Evolutionary conservation across 2,329 filamentous ascomycete species (phyloP).

Genomic region (Fusarium globosum): DNA sequence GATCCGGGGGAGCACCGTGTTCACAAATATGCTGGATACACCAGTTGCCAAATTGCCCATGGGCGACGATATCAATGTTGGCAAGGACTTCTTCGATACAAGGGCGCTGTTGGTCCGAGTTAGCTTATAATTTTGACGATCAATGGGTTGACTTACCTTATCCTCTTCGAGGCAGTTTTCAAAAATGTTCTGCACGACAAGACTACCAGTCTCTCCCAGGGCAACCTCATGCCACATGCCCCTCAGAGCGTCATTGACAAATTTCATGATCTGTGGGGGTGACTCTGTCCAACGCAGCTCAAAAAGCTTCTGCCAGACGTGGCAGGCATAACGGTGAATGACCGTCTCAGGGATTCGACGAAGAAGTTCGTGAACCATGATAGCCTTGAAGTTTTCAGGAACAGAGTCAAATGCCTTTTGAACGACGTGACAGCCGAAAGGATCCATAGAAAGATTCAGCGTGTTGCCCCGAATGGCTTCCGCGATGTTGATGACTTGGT

Average conservation of each 20-base stretch:
- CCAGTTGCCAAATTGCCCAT: constrained; percentile 99
- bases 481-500: constrained; percentile 95
- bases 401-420: constrained; percentile 99
- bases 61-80: constrained; percentile 95
- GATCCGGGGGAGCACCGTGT: constrained; percentile 90
- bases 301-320: constrained; percentile 99
- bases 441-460: constrained; percentile 95
- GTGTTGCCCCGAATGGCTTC: constrained; percentile 95
- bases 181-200: constrained; percentile 99
- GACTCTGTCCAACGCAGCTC: constrained; percentile 95
- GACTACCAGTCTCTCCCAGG: constrained; percentile 93
- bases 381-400: constrained; percentile 95
- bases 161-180: constrained; percentile 99
- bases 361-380: constrained; percentile 98
- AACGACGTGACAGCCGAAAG: constrained; percentile 97
- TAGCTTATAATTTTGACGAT: constrained; percentile 14
- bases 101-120: constrained; percentile 73
- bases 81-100: constrained; percentile 96
- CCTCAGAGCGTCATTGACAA: constrained; percentile 91
- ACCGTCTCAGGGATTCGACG: constrained; percentile 97
- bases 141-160: constrained; percentile 73
- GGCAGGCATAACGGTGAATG: constrained; percentile 97
- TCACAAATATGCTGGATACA: constrained; percentile 99
- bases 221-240: constrained; percentile 99
- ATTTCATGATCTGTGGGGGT: constrained; percentile 98